phyloP scores from a whole-genome alignment of 208 protist species.

The Trichomonas gallinae region DNA sequence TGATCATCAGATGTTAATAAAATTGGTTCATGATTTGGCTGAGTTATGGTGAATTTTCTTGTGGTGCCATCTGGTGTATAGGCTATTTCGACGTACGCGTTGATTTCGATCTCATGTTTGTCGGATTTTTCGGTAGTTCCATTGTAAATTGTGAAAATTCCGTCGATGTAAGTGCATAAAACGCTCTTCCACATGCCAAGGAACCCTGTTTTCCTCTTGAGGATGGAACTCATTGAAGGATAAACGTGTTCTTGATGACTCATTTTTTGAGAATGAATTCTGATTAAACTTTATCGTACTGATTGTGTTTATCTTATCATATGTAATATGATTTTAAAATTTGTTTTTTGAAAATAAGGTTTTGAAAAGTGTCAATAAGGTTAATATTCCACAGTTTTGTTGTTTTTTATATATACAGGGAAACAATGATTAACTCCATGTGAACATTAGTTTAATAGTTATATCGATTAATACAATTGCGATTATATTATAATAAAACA shows the following conservation, averaged over 20 bases:
- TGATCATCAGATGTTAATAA: not conserved
- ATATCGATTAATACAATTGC: no score
- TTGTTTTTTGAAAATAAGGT: no score
- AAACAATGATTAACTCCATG: no score
- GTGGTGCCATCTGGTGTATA: not conserved
- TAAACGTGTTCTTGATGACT: not conserved
- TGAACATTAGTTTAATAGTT: no score
- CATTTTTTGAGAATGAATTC: no score
- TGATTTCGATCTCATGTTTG: not conserved
- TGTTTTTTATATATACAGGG: no score
- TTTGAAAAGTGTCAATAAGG: no score
- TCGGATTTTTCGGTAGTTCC: not conserved
- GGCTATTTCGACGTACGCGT: not conserved
- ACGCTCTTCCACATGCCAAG: not conserved
- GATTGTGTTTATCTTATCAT: no score
- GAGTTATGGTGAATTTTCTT: not conserved
- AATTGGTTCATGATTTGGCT: not conserved
- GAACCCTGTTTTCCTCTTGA: not conserved
- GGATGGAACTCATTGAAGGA: not conserved
- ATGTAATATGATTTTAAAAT: no score
- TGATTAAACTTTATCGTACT: no score
- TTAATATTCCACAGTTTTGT: no score
- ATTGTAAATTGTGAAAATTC: not conserved
- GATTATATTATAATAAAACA: no score
- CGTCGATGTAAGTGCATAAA: not conserved